phyloP scores from a whole-genome alignment of 2,329 filamentous ascomycete genomes.

The Zasmidium citrigriseum region DNA sequence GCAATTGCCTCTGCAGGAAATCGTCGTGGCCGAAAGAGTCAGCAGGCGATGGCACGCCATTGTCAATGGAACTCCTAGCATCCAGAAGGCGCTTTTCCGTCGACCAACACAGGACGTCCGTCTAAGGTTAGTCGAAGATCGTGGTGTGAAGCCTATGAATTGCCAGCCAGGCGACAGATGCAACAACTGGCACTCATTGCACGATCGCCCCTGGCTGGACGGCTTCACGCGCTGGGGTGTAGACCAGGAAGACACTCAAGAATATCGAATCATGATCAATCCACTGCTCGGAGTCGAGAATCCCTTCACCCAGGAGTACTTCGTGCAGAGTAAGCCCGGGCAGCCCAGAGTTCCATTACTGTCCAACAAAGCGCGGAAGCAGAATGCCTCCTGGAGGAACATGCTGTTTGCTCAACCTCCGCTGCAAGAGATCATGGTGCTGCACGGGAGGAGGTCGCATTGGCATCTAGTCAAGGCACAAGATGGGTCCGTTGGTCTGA shows the following conservation, averaged over 20 bases:
- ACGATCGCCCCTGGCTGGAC: not conserved
- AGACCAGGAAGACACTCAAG: not conserved
- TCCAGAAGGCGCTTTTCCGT: not conserved
- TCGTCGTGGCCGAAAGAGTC: not conserved
- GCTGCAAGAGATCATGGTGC: not conserved
- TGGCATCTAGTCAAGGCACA: not conserved
- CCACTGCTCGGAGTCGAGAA: not conserved
- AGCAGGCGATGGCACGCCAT: not conserved
- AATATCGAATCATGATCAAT: conserved; percentile 5
- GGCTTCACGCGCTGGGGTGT: not conserved
- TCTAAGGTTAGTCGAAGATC: not conserved
- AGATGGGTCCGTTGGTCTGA: not conserved
- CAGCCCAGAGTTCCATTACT: no score
- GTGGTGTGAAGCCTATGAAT: not conserved
- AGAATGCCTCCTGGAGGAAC: not conserved
- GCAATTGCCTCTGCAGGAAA: not conserved
- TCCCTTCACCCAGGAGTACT: not conserved
- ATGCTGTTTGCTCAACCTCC: conserved; percentile 3
- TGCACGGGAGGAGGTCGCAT: not conserved
- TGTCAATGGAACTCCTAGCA: not conserved
- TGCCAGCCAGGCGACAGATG: not conserved
- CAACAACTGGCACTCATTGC: not conserved
- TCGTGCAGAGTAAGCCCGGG: not conserved
- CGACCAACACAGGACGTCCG: not conserved
- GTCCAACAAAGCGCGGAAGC: not conserved